phyloP scores from a whole-genome alignment of 148 eudicot genomes.

The Silene uniflora region DNA sequence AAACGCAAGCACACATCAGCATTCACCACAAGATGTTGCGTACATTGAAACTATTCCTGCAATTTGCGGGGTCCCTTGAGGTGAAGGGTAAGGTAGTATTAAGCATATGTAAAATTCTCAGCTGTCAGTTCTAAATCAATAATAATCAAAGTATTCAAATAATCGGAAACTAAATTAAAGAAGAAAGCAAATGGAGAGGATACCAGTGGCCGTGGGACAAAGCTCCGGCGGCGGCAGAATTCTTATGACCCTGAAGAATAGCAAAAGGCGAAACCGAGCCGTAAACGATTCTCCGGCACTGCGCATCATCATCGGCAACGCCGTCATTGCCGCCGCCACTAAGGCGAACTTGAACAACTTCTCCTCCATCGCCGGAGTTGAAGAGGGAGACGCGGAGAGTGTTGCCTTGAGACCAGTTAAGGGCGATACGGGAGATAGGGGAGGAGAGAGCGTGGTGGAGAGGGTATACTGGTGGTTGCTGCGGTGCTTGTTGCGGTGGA shows the following conservation, averaged over 20 bases:
- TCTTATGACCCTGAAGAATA: conserved; percentile 69
- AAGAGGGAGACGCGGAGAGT: conserved; percentile 70
- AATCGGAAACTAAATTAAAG: too few relatives aligned
- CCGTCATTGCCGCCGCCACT: conserved; percentile 32
- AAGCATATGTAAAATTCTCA: too few relatives aligned
- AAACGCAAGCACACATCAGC: too few relatives aligned
- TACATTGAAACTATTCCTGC: too few relatives aligned
- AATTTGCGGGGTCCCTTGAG: too few relatives aligned
- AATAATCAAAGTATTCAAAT: too few relatives aligned
- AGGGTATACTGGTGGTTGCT: conserved; percentile 37
- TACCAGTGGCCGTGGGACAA: conserved; percentile 54
- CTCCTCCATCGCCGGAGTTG: conserved; percentile 30
- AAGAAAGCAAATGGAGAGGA: neutral
- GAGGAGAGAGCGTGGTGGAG: conserved; percentile 59
- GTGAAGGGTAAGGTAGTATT: too few relatives aligned
- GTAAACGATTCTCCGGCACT: conserved; percentile 77
- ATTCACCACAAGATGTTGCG: too few relatives aligned
- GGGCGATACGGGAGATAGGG: conserved; percentile 64
- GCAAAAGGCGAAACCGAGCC: conserved; percentile 86
- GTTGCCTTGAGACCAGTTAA: conserved; percentile 87
- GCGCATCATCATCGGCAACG: conserved; percentile 39
- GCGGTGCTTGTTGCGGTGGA: conserved; percentile 18
- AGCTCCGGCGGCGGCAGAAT: conserved; percentile 29
- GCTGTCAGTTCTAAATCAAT: too few relatives aligned
- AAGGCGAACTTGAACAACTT: conserved; percentile 66